Percentiles rank a stretch among this genome's conserved stretches.
These are phyloP conservation scores for Acacia pycnantha DNA, from an alignment of 331 rosid genomes.

Conservation along the genomic window DNA sequence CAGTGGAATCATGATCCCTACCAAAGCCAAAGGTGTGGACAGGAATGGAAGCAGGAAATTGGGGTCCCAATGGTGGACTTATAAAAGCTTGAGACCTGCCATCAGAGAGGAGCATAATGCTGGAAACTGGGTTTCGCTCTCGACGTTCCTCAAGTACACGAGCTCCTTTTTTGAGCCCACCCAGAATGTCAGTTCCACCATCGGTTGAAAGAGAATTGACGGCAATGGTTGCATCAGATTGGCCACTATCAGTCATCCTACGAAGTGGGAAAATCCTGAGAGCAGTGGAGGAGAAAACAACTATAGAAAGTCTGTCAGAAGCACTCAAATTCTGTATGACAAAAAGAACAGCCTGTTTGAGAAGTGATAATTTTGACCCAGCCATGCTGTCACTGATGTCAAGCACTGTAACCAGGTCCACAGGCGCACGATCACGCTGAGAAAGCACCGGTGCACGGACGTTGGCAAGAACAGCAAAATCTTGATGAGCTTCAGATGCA, in stretches of 20 bases:
- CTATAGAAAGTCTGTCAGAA: constrained; percentile 9
- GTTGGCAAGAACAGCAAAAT: constrained; percentile 9
- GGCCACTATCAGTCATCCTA: constrained; percentile 12
- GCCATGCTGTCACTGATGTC: constrained; percentile 23
- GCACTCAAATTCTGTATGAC: constrained; percentile 6
- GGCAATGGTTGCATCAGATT: background rate
- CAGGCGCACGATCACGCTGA: constrained; percentile 5
- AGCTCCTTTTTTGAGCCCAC: constrained; percentile 1
- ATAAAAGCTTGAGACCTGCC: background rate
- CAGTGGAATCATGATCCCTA: constrained; percentile 5
- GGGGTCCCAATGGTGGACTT: background rate
- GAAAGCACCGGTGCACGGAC: background rate
- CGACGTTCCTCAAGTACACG: constrained; percentile 16
- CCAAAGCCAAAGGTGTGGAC: constrained; percentile 24
- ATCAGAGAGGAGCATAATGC: constrained; percentile 11
- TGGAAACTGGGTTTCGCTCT: constrained; percentile 11
- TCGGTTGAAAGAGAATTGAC: constrained; percentile 3
- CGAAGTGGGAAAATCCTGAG: constrained; percentile 17
- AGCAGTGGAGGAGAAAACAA: constrained; percentile 9
- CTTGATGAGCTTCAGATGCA: background rate
- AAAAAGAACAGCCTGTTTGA: constrained; percentile 12
- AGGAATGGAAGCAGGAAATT: constrained; percentile 1
- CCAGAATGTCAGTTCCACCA: constrained; percentile 15
- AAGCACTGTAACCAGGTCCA: constrained; percentile 23
- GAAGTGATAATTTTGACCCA: background rate